Conservation (phyloP, 768 basidiomycete genomes). For the Mycena olivaceomarginata region DNA sequence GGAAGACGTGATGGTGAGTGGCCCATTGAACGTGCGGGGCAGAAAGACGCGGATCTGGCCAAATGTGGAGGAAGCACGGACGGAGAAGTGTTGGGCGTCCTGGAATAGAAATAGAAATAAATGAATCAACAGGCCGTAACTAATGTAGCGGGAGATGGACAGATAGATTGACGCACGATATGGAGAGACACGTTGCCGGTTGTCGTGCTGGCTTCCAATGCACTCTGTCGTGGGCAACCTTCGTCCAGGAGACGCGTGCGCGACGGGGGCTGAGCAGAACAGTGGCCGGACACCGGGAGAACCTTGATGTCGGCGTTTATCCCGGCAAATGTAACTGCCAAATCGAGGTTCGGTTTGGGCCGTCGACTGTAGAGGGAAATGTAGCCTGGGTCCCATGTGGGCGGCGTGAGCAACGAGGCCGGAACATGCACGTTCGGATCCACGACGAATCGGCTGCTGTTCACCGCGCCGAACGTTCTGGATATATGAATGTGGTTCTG, state of each 20-base stretch:
- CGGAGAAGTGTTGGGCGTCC: neutral
- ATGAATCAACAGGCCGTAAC: neutral
- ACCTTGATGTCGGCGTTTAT: slow-evolving; percentile 17
- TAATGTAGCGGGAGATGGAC: neutral
- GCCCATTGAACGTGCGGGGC: slow-evolving; percentile 29
- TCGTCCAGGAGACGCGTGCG: too few species aligned
- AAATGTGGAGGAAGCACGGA: slow-evolving; percentile 4
- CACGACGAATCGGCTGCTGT: neutral
- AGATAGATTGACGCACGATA: neutral
- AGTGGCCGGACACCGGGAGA: neutral
- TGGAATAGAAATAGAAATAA: neutral
- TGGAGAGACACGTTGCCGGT: slow-evolving; percentile 7
- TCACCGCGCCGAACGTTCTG: slow-evolving; percentile 2
- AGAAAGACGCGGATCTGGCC: slow-evolving; percentile 24
- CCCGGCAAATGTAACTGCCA: neutral
- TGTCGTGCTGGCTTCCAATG: neutral
- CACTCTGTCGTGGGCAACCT: neutral
- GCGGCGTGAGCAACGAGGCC: neutral
- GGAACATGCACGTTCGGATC: slow-evolving; percentile 22
- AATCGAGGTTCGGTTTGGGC: slow-evolving; percentile 1
- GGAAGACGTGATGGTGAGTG: slow-evolving; percentile 16
- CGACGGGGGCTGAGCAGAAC: too few species aligned
- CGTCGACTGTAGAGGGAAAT: neutral
- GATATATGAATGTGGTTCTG: slow-evolving; percentile 16
- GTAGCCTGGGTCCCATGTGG: neutral